These are phyloP conservation scores for Penicillium psychrofluorescens DNA, from an alignment of 495 filamentous ascomycete genomes.

Conservation along the genomic window DNA sequence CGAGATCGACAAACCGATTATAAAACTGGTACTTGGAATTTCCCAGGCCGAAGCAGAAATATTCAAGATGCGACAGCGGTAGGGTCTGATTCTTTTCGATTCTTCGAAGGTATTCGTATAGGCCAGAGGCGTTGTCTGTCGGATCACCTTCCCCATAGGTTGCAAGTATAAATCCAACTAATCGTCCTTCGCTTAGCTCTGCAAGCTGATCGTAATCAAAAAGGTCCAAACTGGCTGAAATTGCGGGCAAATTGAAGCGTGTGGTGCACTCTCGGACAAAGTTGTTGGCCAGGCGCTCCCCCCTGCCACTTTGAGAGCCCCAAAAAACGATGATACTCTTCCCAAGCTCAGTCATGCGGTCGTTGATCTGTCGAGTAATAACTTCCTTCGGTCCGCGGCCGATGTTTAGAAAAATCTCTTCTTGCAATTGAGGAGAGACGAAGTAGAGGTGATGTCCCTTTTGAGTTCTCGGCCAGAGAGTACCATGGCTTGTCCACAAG, in stretches of 20 bases:
- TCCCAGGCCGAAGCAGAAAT: constrained; percentile 27
- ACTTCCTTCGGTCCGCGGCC: too few relatives aligned
- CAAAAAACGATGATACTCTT: constrained; percentile 29
- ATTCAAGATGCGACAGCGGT: constrained; percentile 16
- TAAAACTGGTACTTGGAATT: constrained; percentile 35
- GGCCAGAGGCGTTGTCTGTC: constrained; percentile 29
- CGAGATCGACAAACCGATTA: constrained; percentile 24
- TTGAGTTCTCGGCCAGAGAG: too few relatives aligned
- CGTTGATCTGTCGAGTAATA: too few relatives aligned
- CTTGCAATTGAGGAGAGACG: too few relatives aligned
- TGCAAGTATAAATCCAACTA: constrained; percentile 32
- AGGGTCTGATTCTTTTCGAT: constrained; percentile 6
- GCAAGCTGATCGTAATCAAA: constrained; percentile 25
- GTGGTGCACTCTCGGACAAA: constrained; percentile 22
- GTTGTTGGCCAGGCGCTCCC: constrained; percentile 27
- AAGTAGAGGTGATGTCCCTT: too few relatives aligned
- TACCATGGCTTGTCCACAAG: too few relatives aligned
- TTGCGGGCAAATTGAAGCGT: constrained; percentile 20
- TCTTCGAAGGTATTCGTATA: constrained; percentile 2
- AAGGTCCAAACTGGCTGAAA: constrained; percentile 30
- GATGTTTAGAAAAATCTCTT: too few relatives aligned
- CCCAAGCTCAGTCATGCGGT: too few relatives aligned
- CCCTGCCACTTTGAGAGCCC: constrained; percentile 38
- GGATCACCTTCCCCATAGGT: constrained; percentile 44
- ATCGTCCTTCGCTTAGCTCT: constrained; percentile 15